phyloP scores from a whole-genome alignment of 345 rosid species.

The Salix brachista region DNA sequence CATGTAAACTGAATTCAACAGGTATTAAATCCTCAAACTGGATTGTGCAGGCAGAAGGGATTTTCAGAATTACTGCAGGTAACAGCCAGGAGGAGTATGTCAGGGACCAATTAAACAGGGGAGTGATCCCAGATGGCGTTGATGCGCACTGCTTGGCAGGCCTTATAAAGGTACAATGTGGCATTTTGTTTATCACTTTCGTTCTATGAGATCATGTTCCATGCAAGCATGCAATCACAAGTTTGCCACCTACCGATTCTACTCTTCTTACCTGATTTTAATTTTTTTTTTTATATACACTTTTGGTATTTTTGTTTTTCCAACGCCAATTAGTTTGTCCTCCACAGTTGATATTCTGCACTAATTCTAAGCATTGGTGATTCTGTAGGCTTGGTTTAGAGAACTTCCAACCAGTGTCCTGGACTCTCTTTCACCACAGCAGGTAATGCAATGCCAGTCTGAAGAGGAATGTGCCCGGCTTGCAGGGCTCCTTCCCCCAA shows the following conservation, averaged over 20 bases:
- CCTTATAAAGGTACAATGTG: slow-evolving; percentile 69
- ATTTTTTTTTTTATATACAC: not conserved
- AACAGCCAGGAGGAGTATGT: slow-evolving; percentile 89
- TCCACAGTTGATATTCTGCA: not conserved
- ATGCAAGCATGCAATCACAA: not conserved
- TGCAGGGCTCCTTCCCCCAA: slow-evolving; percentile 75
- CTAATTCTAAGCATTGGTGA: not conserved
- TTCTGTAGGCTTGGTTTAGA: slow-evolving; percentile 92
- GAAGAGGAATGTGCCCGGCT: slow-evolving; percentile 88
- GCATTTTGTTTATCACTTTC: not conserved
- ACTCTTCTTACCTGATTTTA: not conserved
- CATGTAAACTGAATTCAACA: not conserved
- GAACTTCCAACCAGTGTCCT: slow-evolving; percentile 91
- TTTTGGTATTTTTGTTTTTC: not conserved
- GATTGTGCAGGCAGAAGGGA: slow-evolving; percentile 74
- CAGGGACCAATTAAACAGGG: slow-evolving; percentile 79
- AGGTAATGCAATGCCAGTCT: slow-evolving; percentile 78
- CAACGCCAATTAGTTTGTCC: not conserved
- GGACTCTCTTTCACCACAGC: slow-evolving; percentile 81
- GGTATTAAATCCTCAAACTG: not conserved
- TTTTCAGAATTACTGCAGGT: slow-evolving; percentile 88
- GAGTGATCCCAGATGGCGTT: slow-evolving; percentile 65
- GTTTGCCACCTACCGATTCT: not conserved
- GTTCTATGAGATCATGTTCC: not conserved
- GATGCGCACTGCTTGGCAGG: slow-evolving; percentile 96